These are phyloP conservation scores for Scheffersomyces cryptocercus DNA, from an alignment of 1,139 yeast genomes.

Conservation along the genomic window DNA sequence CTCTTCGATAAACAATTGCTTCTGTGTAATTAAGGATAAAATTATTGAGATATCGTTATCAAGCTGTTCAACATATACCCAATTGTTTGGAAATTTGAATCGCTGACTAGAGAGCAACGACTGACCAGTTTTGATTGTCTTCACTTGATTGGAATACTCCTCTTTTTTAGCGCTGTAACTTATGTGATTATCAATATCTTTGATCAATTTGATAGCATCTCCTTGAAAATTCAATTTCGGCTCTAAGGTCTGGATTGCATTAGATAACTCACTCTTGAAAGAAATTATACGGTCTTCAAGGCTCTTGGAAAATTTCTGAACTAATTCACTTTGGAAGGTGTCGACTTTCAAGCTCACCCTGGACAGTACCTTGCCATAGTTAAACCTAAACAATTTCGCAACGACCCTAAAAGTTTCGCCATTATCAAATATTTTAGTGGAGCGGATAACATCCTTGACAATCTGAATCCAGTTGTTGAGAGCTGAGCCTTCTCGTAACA, in stretches of 20 bases:
- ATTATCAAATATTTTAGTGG: conserved; percentile 55
- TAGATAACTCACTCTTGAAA: conserved; percentile 15
- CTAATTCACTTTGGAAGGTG: conserved; percentile 53
- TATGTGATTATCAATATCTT: conserved; percentile 17
- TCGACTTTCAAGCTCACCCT: conserved; percentile 59
- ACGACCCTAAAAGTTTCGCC: conserved; percentile 33
- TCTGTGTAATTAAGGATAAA: conserved; percentile 39
- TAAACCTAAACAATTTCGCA: conserved; percentile 42
- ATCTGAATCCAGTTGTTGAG: conserved; percentile 50
- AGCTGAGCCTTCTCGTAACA: conserved; percentile 26
- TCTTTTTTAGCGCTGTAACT: conserved; percentile 27
- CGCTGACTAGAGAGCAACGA: conserved; percentile 44
- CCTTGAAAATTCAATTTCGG: conserved; percentile 19
- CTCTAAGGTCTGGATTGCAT: conserved; percentile 18
- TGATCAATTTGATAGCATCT: conserved; percentile 16
- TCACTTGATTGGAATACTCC: conserved; percentile 12
- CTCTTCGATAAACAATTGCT: conserved; percentile 39
- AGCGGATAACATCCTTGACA: conserved; percentile 45
- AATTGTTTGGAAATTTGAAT: conserved; percentile 50
- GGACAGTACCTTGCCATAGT: conserved; percentile 56
- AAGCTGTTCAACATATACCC: conserved; percentile 68
- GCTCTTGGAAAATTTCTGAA: conserved; percentile 43
- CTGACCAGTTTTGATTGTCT: conserved; percentile 42
- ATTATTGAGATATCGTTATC: conserved; percentile 52
- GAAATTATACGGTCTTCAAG: conserved; percentile 19